These are phyloP conservation scores for peach (Prunus persica) DNA, from an alignment of 306 rosid genomes.

Conservation along the genomic window Prunus_persica_NCBIv2 NC_034009.1:30104501-30105000, in stretches of 20 bases:
- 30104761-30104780: background rate
- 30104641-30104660: slow-evolving; percentile 89
- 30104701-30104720: slow-evolving; percentile 66
- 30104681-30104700: slow-evolving; percentile 83
- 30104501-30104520: background rate
- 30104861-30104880: background rate
- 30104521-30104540: background rate
- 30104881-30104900: background rate
- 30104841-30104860: background rate
- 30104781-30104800: background rate
- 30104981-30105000: background rate
- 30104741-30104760: background rate
- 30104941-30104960: background rate
- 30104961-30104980: background rate
- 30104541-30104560: background rate
- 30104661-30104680: slow-evolving; percentile 90
- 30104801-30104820: background rate
- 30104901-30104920: background rate
- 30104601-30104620: slow-evolving; percentile 77
- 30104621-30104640: slow-evolving; percentile 76
- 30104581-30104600: slow-evolving; percentile 91
- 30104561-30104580: slow-evolving; percentile 64
- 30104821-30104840: background rate
- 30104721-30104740: slow-evolving; percentile 80
- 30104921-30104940: background rate